A percentile compares a stretch with the other conserved stretches of the same genome.
phyloP scores from a whole-genome alignment of 1,284 basidiomycete species.

The Takashimella koratensis region DNA sequence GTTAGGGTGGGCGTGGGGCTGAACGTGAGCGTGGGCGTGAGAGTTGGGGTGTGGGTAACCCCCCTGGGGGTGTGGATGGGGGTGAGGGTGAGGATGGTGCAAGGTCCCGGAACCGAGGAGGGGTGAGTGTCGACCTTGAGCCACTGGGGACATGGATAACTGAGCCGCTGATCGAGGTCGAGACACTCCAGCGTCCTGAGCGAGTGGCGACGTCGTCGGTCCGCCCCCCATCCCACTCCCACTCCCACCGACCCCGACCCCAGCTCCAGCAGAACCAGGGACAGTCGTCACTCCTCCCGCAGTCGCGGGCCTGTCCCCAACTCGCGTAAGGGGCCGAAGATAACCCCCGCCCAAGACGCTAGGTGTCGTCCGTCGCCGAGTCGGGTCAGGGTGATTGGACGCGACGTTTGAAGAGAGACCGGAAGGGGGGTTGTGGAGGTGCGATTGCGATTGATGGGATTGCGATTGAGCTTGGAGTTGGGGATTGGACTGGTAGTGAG shows the following conservation, averaged over 20 bases:
- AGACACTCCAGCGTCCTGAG: constrained; percentile 1
- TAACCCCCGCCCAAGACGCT: constrained; percentile 36
- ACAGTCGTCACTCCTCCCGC: not conserved
- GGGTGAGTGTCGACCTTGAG: not conserved
- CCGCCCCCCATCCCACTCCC: not conserved
- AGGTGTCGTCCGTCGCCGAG: constrained; percentile 17
- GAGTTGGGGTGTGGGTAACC: not conserved
- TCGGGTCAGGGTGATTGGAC: constrained; percentile 10
- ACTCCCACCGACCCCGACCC: not conserved
- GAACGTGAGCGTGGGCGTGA: not conserved
- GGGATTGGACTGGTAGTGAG: constrained; percentile 1
- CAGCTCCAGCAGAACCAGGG: too few species aligned
- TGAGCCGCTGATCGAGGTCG: constrained; percentile 27
- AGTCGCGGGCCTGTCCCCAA: constrained; percentile 6
- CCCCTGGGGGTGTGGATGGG: not conserved
- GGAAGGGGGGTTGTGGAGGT: constrained; percentile 6
- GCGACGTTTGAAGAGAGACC: not conserved
- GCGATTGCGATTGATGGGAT: not conserved
- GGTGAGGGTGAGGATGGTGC: not conserved
- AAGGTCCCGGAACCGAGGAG: not conserved
- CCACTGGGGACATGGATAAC: constrained; percentile 7
- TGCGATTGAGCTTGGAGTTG: not conserved
- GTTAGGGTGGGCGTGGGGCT: not conserved
- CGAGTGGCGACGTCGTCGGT: not conserved
- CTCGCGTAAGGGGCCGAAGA: constrained; percentile 40